A percentile compares a stretch with the other conserved stretches of the same genome.
Conservation (phyloP, 2,329 filamentous ascomycete species). For the Monosporascus sp. region DNA sequence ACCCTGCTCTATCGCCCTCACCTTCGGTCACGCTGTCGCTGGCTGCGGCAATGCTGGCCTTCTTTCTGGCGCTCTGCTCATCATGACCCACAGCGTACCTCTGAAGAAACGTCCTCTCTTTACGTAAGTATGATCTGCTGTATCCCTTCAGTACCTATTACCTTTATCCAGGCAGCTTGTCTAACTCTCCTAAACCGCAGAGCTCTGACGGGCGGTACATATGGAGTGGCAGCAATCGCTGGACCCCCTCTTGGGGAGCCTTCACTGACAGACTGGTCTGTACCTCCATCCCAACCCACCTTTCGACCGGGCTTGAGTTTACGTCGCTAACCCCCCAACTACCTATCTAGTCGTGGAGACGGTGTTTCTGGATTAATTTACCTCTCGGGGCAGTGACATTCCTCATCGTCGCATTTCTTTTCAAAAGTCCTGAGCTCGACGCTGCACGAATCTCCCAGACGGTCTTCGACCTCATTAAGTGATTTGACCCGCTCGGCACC, state of each 20-base stretch:
- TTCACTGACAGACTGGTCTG: neutral
- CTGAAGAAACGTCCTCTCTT: neutral
- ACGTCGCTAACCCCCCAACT: too few relatives aligned
- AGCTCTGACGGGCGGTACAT: neutral
- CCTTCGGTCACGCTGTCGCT: neutral
- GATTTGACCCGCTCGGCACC: conserved; percentile 5
- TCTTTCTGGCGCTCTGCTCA: neutral
- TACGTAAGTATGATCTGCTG: neutral
- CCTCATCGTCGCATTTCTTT: too few relatives aligned
- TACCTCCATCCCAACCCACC: neutral
- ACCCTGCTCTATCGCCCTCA: neutral
- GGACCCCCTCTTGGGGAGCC: neutral
- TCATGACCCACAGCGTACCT: neutral
- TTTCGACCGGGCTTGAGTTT: neutral
- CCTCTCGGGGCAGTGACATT: too few relatives aligned
- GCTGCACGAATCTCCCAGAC: too few relatives aligned
- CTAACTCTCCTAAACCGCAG: neutral
- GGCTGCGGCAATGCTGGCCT: neutral
- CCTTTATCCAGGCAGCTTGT: too few relatives aligned
- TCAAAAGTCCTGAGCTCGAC: too few relatives aligned
- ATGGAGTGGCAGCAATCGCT: neutral
- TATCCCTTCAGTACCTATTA: too few relatives aligned
- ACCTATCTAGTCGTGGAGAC: too few relatives aligned
- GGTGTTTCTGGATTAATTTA: too few relatives aligned
- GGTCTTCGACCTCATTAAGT: too few relatives aligned